Base-by-base conservation (phyloP, 768 basidiomycete genomes). In the Chiua virens region DNA sequence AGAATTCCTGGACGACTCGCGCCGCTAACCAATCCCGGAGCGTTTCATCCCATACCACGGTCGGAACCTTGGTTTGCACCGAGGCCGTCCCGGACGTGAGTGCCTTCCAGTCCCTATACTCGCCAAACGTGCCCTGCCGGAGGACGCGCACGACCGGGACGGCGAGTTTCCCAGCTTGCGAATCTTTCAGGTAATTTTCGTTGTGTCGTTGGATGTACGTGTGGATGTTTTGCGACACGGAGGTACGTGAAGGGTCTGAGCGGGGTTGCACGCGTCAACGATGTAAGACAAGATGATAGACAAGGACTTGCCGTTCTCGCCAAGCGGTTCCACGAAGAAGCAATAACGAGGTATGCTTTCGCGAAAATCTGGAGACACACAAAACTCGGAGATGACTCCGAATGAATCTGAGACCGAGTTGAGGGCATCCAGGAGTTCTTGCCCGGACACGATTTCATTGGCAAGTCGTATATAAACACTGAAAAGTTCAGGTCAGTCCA, bases 41-140 rank as follows among this genome's bases (percentile, higher is more conserved):
- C 17, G 25, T 52, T 11, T 58, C 55, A 30, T 59, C 52, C 54
- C 46, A 58, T 2, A 53, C 42, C 25, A 66, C 55, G 20, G 39
- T 15, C 0, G 59, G 64, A 7, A 63, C 54, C 45, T 66, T 66
- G 39, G 57, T 45, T 30, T 66, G 59, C 1, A 57, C 59, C 9
- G 59, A 49, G 22, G 49, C 55, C 41, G 49, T 42, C 21, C 60
- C 55, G 13, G 55, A 59, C 38, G 21, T 42, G 0, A 45, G 42
- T 17, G 57, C 35, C 46, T 60, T 60, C 63, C 61, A 63, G 25
- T 55, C 54, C 7, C 61, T 53, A 27, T 53, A 63, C 25, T 60
- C 58, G 11, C 52, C 18, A 47, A 58, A 63, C 10, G 59, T 60
- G 23, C 62, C 62, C 20, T 20, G 58, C 5, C 48, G 37, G 14